phyloP scores from a whole-genome alignment of 768 basidiomycete genomes.

The Gyrodon lividus region DNA sequence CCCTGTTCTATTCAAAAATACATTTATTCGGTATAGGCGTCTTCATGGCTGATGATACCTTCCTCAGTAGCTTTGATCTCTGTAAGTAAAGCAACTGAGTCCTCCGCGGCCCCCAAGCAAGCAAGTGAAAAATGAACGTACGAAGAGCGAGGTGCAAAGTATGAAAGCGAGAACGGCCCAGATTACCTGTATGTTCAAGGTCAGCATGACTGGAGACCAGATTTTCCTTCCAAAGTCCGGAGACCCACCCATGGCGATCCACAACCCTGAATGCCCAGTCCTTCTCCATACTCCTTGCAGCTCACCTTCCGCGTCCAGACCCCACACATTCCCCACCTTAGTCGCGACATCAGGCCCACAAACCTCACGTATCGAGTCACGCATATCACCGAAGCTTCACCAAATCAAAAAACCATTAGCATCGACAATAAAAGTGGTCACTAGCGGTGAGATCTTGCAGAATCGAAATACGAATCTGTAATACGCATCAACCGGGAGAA shows the following conservation, averaged over 20 bases:
- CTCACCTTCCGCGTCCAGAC: slow-evolving; percentile 65
- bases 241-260: slow-evolving; percentile 25
- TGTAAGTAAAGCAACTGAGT: slow-evolving; percentile 9
- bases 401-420: background rate
- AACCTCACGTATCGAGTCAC: slow-evolving; percentile 38
- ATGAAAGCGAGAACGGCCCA: slow-evolving; percentile 23
- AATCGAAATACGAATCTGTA: background rate
- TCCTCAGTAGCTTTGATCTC: slow-evolving; percentile 33
- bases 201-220: background rate
- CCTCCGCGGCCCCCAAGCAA: background rate
- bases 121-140: slow-evolving; percentile 7
- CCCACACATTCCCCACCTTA: slow-evolving; percentile 58
- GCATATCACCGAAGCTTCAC: slow-evolving; percentile 46
- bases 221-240: background rate
- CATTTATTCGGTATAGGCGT: slow-evolving; percentile 7
- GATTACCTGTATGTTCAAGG: slow-evolving; percentile 13
- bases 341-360: slow-evolving; percentile 46
- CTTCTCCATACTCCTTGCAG: slow-evolving; percentile 41
- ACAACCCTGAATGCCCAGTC: slow-evolving; percentile 36
- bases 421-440: background rate
- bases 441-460: background rate
- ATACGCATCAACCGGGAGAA: background rate
- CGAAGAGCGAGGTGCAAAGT: slow-evolving; percentile 32
- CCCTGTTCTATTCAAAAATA: background rate
- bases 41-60: slow-evolving; percentile 18